Evolutionary conservation across 129 eudicot genomes (phyloP), one percentile per base, ranked within the genome.

Genomic region (Lactuca saligna): DNA sequence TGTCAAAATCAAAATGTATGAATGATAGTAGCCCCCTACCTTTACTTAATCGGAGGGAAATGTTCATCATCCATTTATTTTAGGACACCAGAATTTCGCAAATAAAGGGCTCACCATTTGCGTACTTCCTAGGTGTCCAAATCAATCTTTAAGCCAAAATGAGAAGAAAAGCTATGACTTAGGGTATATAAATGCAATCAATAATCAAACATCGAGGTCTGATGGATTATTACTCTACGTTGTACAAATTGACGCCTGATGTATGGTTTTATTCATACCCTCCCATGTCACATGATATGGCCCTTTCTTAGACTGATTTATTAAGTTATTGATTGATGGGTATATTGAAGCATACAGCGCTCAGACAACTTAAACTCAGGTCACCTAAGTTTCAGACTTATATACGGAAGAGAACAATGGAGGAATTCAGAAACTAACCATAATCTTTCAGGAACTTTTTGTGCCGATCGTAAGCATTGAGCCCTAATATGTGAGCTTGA

Each of bases 391-490:
- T 38, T 9, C 7, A 2, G 13, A 8, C 13, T 2, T 42, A 42
- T 42, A 42, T 42, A 54, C 37, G 14, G 6, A 5, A 66, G 49
- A 17, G 17, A 37, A 48, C 16, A 35, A 48, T 1, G 31, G 17
- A 57, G 3, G 14, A 4, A 17, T 31, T 51, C 13, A 14, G 13
- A 75, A 65, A 74, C 88, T 34, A 44, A 88, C 98, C 98, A 54
- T 93, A 93, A 78, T 93, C 98, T 41, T 83, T 76, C 34, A 93
- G 15, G 71, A 89, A 93, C 69, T 93, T 89, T 73, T 87, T 84
- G 84, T 93, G 98, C 50, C 97, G 87, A 69, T 93, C 98, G 76
- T 80, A 93, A 1, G 98, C 98, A 61, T 93, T 93, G 75, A 93
- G 98, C 48, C 98, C 98, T 78, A 81, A 75, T 48, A 89, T 80